Evolutionary conservation across 2,329 filamentous ascomycete species (phyloP), one percentile per base, ranked within the genome.

Genomic region (Teratosphaeria epicoccoides): DNA sequence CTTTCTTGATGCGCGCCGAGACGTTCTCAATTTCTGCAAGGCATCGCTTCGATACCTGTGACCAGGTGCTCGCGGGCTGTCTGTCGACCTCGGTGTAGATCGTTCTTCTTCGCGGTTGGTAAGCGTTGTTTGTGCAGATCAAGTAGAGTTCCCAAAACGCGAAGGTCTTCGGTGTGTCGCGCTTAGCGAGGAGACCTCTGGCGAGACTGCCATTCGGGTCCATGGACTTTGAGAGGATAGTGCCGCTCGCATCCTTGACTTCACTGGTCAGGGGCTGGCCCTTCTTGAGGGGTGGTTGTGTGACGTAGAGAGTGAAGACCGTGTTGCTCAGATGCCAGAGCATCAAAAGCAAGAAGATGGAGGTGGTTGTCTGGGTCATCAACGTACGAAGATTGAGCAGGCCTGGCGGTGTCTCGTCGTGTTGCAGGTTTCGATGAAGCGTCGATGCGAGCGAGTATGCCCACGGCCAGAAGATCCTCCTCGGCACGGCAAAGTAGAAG

Each of bases 141-240:
- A 87, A 77, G 25, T 82, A 81, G 24, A 96, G 74, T 65, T 97
- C 91, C 90, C 90, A 95, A 68, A 95, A 85, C 14, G 91, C 90
- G 67, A 94, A 95, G 0, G 82, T 79, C 78, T 87, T 83, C 54
- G 87, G 82, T 9, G 87, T 76, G 7, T 87, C 76, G 67, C 91
- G 93, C 71, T 89, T 93, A 57, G 84, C 84, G 66, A 84, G 90
- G 45, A 97, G 69, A 0, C 91, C 91, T 52, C 83, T 88, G 47
- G 97, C 68, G 24, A 97, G 75, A 65, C 87, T 95, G 29, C 88
- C 89, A 63, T 95, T 97, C 0, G 91, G 88, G 67, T 96, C 90
- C 28, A 54, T 55, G 44, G 61, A 63, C 49, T 58, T 58, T 20
- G 62, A 59, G 7, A 65, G 28, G 2, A 64, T 49, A 4, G 53